Conservation (phyloP, 768 basidiomycete species). For the Rhizopogon sp. region DNA sequence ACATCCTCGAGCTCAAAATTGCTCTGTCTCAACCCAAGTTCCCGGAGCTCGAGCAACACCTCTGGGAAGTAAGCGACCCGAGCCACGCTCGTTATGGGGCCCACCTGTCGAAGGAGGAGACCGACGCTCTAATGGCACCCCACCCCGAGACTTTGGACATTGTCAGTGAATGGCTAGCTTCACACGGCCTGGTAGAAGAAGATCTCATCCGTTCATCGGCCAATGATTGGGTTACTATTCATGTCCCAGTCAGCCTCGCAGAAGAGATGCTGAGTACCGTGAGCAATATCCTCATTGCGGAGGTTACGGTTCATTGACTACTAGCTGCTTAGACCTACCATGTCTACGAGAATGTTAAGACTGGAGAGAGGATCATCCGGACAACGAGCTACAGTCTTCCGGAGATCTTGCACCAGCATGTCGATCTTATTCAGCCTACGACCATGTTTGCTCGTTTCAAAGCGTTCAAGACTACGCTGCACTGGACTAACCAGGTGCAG, state of each 20-base stretch:
- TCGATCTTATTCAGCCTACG: conserved; percentile 70
- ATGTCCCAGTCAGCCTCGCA: conserved; percentile 50
- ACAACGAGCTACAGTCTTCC: conserved; percentile 72
- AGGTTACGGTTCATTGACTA: not conserved
- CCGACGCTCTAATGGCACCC: conserved; percentile 58
- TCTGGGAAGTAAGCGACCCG: conserved; percentile 58
- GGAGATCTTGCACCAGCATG: conserved; percentile 47
- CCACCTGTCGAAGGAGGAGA: conserved; percentile 60
- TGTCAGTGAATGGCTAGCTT: conserved; percentile 59
- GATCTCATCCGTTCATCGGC: conserved; percentile 54
- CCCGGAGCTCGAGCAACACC: conserved; percentile 40
- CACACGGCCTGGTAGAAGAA: conserved; percentile 46
- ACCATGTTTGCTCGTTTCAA: conserved; percentile 56
- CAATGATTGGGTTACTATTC: conserved; percentile 64
- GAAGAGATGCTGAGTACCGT: conserved; percentile 74
- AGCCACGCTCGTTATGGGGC: conserved; percentile 48
- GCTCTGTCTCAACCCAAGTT: conserved; percentile 53
- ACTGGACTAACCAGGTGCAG: conserved; percentile 17
- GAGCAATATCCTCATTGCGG: conserved; percentile 8
- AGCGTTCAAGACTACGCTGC: conserved; percentile 36
- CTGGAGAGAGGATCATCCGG: conserved; percentile 52
- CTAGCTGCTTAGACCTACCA: conserved; percentile 46
- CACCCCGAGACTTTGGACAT: conserved; percentile 43
- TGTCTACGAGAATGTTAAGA: conserved; percentile 50
- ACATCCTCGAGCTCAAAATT: conserved; percentile 51